phyloP scores from a whole-genome alignment of 78 protist genomes.

The Dictyostelium firmibasis region DNA sequence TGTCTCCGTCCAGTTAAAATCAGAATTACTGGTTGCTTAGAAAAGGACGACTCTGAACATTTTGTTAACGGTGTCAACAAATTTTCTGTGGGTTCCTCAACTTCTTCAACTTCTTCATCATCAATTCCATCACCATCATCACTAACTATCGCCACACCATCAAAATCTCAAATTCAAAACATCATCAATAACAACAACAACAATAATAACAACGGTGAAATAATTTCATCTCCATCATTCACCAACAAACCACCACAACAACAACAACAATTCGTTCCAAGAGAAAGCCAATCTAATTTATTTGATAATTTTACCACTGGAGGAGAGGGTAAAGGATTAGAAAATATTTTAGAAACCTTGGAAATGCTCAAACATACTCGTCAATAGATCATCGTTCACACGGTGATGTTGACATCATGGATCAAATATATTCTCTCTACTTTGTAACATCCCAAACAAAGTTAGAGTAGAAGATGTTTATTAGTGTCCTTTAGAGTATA shows the following conservation, averaged over 20 bases:
- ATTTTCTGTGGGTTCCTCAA: neutral
- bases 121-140: neutral
- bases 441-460: neutral
- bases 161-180: conserved; percentile 51
- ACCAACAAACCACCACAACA: neutral
- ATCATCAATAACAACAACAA: no score
- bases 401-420: neutral
- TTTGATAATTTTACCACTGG: neutral
- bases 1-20: conserved; percentile 87
- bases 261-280: neutral
- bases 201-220: neutral
- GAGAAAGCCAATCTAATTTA: neutral
- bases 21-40: conserved; percentile 79
- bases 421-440: neutral
- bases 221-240: neutral
- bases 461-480: neutral
- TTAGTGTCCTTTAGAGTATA: neutral
- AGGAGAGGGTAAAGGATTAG: conserved; percentile 54
- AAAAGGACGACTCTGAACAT: conserved; percentile 50
- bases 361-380: conserved; percentile 66
- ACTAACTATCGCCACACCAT: neutral
- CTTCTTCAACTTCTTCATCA: neutral
- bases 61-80: neutral
- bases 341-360: conserved; percentile 64
- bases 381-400: conserved; percentile 21